These are phyloP conservation scores for Lecanicillium sp. DNA, from an alignment of 2,329 filamentous ascomycete genomes.

Conservation along the genomic window DNA sequence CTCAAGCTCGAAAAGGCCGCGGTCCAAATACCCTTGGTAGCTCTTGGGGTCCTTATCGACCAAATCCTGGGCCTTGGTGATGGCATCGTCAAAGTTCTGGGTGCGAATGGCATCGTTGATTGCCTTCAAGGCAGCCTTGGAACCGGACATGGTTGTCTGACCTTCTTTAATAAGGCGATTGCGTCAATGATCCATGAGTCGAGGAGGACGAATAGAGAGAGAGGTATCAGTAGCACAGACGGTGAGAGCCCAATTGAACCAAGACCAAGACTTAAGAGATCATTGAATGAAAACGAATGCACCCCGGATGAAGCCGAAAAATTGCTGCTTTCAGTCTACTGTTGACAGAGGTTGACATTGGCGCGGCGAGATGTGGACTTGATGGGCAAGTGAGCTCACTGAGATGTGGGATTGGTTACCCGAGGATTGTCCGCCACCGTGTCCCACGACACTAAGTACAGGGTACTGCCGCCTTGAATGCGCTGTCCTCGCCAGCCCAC, in stretches of 20 bases:
- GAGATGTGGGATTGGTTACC: too few species aligned
- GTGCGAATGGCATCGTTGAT: constrained; percentile 71
- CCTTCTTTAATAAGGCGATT: not conserved
- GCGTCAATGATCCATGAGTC: not conserved
- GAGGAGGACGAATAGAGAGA: not conserved
- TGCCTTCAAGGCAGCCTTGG: constrained; percentile 73
- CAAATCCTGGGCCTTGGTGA: constrained; percentile 59
- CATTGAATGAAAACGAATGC: too few species aligned
- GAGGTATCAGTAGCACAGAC: not conserved
- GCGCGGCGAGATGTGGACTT: too few species aligned
- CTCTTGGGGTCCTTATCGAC: constrained; percentile 67
- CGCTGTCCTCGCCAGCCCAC: too few species aligned
- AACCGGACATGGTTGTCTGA: constrained; percentile 35
- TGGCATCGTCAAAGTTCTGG: constrained; percentile 70
- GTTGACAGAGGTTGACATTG: too few species aligned
- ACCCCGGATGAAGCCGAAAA: too few species aligned
- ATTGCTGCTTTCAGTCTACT: too few species aligned
- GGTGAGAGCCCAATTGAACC: not conserved
- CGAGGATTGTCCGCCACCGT: too few species aligned
- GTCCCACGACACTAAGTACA: too few species aligned
- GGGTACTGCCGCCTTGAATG: too few species aligned
- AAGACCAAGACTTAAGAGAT: too few species aligned
- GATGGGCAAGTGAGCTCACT: too few species aligned
- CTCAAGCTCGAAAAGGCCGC: not conserved
- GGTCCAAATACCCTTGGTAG: constrained; percentile 65